Evolutionary conservation across 2,329 filamentous ascomycete genomes (phyloP).

Genomic region (Alternaria viburni): DNA sequence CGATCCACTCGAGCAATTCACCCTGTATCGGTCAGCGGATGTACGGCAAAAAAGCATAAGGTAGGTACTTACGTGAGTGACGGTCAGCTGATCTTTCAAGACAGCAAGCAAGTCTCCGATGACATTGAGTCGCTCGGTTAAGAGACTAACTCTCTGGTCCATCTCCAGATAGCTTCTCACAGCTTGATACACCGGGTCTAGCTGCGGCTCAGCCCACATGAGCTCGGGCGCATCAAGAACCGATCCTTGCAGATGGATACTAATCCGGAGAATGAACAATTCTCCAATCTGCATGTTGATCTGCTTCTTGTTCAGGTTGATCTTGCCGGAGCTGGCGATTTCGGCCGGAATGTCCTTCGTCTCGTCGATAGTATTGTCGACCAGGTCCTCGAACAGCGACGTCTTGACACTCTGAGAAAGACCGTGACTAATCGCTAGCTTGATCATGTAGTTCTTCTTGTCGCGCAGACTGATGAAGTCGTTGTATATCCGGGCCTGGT

Average conservation of each 20-base stretch:
- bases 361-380: slow-evolving; percentile 89
- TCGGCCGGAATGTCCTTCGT: slow-evolving; percentile 93
- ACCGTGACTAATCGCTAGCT: slow-evolving; percentile 94
- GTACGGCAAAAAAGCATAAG: too few species aligned
- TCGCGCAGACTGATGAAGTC: slow-evolving; percentile 96
- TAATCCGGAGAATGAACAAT: slow-evolving; percentile 95
- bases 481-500: slow-evolving; percentile 98
- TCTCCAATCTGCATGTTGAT: slow-evolving; percentile 99
- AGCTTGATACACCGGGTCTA: slow-evolving; percentile 95
- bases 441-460: slow-evolving; percentile 97
- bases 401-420: slow-evolving; percentile 97
- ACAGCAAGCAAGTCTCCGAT: slow-evolving; percentile 93
- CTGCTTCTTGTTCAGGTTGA: slow-evolving; percentile 82
- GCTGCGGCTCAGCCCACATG: slow-evolving; percentile 97
- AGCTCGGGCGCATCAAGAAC: slow-evolving; percentile 96
- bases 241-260: slow-evolving; percentile 95
- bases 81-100: slow-evolving; percentile 92
- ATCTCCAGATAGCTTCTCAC: slow-evolving; percentile 96
- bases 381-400: slow-evolving; percentile 92
- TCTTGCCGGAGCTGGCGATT: slow-evolving; percentile 90
- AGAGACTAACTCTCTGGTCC: slow-evolving; percentile 88
- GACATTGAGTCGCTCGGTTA: slow-evolving; percentile 90
- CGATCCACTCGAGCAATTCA: slow-evolving; percentile 63
- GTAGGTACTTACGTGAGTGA: slow-evolving; percentile 61
- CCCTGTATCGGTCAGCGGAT: slow-evolving; percentile 38